Evolutionary conservation across 371 early-diverging fungal species (phyloP).

Genomic region (Lichtheimia corymbifera): DNA sequence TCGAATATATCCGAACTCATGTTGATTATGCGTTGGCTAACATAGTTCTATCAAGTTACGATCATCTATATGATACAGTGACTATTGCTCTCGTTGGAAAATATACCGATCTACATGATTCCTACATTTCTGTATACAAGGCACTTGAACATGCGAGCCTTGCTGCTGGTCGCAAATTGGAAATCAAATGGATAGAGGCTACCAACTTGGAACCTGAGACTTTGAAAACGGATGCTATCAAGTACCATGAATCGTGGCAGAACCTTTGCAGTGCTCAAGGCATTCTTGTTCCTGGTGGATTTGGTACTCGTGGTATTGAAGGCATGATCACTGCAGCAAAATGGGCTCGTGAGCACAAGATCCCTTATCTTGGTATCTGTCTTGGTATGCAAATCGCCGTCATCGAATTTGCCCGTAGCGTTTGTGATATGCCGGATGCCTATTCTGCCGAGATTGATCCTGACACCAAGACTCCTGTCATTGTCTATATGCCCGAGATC

Average conservation of each 20-base stretch:
- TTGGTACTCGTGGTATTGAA: slow-evolving; percentile 96
- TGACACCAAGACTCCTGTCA: slow-evolving; percentile 71
- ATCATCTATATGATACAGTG: slow-evolving; percentile 79
- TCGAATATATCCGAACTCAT: neutral
- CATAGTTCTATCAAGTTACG: slow-evolving; percentile 61
- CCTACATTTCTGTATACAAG: slow-evolving; percentile 96
- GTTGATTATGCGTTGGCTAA: neutral
- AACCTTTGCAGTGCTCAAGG: slow-evolving; percentile 86
- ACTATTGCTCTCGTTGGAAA: slow-evolving; percentile 96
- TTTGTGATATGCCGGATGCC: slow-evolving; percentile 83
- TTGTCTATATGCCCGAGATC: slow-evolving; percentile 97
- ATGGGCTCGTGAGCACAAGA: slow-evolving; percentile 97
- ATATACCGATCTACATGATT: slow-evolving; percentile 93
- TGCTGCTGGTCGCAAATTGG: slow-evolving; percentile 78
- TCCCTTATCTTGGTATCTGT: slow-evolving; percentile 99
- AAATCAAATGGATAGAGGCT: slow-evolving; percentile 94
- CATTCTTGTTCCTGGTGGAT: slow-evolving; percentile 99
- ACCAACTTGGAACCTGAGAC: slow-evolving; percentile 82
- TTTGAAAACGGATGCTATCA: slow-evolving; percentile 74
- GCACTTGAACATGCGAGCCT: slow-evolving; percentile 93
- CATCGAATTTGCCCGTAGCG: slow-evolving; percentile 97
- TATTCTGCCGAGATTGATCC: slow-evolving; percentile 87
- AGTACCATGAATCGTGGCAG: slow-evolving; percentile 95
- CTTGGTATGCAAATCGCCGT: slow-evolving; percentile 98
- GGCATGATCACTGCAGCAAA: slow-evolving; percentile 95